These are phyloP conservation scores for Acer negundo DNA, from an alignment of 345 rosid genomes.

Conservation along the genomic window DNA sequence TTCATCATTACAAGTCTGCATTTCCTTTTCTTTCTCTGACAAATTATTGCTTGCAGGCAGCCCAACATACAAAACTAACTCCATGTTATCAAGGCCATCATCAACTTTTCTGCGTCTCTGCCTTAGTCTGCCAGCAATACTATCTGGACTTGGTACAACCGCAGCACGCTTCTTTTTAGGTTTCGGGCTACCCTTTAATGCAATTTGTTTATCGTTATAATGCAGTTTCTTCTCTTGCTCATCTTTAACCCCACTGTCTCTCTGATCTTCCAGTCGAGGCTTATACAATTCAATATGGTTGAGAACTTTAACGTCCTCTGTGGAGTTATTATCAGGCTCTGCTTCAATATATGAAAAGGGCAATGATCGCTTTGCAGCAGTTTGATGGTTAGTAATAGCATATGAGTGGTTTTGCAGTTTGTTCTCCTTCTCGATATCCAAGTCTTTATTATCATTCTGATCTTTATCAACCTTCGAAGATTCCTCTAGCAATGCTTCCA, in stretches of 20 bases:
- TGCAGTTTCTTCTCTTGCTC: slow-evolving; percentile 26
- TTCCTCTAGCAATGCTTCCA: slow-evolving; percentile 26
- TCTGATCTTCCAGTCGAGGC: slow-evolving; percentile 19
- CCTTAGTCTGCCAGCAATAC: slow-evolving; percentile 53
- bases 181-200: slow-evolving; percentile 13
- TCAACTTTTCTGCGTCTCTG: slow-evolving; percentile 29
- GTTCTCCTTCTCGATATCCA: slow-evolving; percentile 21
- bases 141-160: slow-evolving; percentile 36
- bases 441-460: slow-evolving; percentile 16
- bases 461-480: slow-evolving; percentile 20
- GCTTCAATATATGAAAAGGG: slow-evolving; percentile 34
- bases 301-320: slow-evolving; percentile 11
- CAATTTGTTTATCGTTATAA: slow-evolving; percentile 1
- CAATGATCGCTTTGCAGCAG: slow-evolving; percentile 41
- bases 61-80: slow-evolving; percentile 1
- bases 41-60: neutral
- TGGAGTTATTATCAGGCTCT: slow-evolving; percentile 11
- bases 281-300: slow-evolving; percentile 8
- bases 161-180: slow-evolving; percentile 24
- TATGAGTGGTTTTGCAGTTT: slow-evolving; percentile 18
- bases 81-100: slow-evolving; percentile 10
- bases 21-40: slow-evolving; percentile 7
- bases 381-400: slow-evolving; percentile 25
- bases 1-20: neutral
- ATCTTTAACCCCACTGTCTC: slow-evolving; percentile 8